These are phyloP conservation scores for Wickerhamomyces sp. DNA, from an alignment of 1,139 yeast species.

Conservation along the genomic window DNA sequence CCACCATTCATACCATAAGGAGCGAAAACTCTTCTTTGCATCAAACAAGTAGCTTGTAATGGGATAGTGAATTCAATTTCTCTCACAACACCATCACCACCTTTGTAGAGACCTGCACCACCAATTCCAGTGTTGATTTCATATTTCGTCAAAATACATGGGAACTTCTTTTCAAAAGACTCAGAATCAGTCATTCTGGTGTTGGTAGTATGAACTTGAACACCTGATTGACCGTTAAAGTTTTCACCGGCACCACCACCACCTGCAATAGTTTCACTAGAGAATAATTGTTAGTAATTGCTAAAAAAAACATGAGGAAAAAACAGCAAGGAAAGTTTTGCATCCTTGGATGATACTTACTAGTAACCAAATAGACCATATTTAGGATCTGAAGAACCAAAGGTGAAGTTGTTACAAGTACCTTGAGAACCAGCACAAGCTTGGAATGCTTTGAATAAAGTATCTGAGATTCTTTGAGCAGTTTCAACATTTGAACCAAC, in stretches of 20 bases:
- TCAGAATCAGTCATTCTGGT: slow-evolving; percentile 70
- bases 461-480: slow-evolving; percentile 79
- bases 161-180: slow-evolving; percentile 60
- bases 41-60: slow-evolving; percentile 52
- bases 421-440: slow-evolving; percentile 81
- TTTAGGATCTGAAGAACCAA: slow-evolving; percentile 38
- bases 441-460: slow-evolving; percentile 66
- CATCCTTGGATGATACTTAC: too few species aligned
- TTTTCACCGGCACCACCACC: slow-evolving; percentile 66
- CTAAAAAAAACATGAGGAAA: too few species aligned
- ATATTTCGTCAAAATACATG: slow-evolving; percentile 54
- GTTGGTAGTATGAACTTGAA: slow-evolving; percentile 68
- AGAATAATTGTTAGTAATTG: too few species aligned
- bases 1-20: slow-evolving; percentile 62
- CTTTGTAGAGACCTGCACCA: slow-evolving; percentile 46
- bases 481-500: slow-evolving; percentile 91
- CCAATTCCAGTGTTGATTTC: slow-evolving; percentile 51
- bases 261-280: slow-evolving; percentile 59
- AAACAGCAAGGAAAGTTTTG: too few species aligned
- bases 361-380: slow-evolving; percentile 55
- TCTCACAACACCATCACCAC: slow-evolving; percentile 62
- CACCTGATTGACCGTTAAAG: slow-evolving; percentile 61
- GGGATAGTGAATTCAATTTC: slow-evolving; percentile 55
- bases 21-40: slow-evolving; percentile 53
- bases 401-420: slow-evolving; percentile 69